Conservation (phyloP, 1,284 basidiomycete genomes). For the Cutaneotrichosporon cutaneum region DNA sequence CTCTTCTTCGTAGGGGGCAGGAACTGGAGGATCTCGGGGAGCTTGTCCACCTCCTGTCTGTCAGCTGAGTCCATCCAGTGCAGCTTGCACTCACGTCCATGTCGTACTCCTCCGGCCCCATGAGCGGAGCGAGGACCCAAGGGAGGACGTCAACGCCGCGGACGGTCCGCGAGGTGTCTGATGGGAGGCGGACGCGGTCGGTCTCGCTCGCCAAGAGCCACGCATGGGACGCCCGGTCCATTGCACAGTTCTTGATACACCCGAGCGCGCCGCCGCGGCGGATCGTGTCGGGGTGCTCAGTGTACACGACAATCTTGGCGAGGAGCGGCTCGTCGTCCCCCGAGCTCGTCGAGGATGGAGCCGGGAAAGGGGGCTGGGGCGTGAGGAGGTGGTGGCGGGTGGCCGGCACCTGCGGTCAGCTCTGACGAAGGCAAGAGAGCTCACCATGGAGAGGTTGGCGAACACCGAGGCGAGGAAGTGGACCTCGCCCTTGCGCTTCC, state of each 20-base stretch:
- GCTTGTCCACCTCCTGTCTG: conserved; percentile 77
- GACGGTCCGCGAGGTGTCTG: conserved; percentile 55
- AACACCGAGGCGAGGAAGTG: conserved; percentile 91
- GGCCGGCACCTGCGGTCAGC: conserved; percentile 36
- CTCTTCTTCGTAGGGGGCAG: conserved; percentile 79
- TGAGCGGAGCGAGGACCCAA: conserved; percentile 82
- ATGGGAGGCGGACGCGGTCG: conserved; percentile 49
- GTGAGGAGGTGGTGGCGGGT: conserved; percentile 44
- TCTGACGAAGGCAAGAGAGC: conserved; percentile 38
- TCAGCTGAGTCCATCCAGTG: conserved; percentile 25
- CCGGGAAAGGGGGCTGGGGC: conserved; percentile 49
- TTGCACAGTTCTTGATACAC: conserved; percentile 65
- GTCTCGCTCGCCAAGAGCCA: conserved; percentile 50
- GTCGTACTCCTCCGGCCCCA: conserved; percentile 91
- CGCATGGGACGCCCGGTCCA: conserved; percentile 48
- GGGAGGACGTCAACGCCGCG: conserved; percentile 80
- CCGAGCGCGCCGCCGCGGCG: conserved; percentile 81
- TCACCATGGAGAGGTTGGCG: conserved; percentile 78
- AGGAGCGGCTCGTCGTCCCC: conserved; percentile 68
- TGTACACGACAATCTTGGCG: conserved; percentile 76
- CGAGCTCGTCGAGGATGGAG: conserved; percentile 31
- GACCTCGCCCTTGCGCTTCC: conserved; percentile 66
- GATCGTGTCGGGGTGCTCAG: conserved; percentile 80
- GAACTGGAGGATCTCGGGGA: conserved; percentile 83
- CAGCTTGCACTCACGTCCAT: conserved; percentile 63